These are phyloP conservation scores for Escovopsis sp. DNA, from an alignment of 2,329 filamentous ascomycete genomes.

Conservation along the genomic window DNA sequence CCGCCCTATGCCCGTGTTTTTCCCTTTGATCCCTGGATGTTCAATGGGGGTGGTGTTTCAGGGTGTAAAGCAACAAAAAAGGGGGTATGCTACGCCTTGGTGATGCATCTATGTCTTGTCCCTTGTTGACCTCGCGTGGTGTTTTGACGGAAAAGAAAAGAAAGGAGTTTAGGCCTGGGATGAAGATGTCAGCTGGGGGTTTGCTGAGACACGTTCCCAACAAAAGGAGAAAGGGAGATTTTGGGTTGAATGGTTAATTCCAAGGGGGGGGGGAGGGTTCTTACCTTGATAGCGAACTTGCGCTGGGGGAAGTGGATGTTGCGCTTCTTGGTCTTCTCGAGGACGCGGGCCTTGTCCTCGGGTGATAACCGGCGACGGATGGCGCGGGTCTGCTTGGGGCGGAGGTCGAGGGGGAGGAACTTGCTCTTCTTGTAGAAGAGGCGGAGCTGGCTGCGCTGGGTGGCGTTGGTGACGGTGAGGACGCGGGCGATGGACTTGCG, in stretches of 20 bases:
- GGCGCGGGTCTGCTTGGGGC: constrained; percentile 94
- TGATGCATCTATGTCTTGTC: not conserved
- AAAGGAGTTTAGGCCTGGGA: constrained; percentile 3
- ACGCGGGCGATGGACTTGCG: constrained; percentile 99
- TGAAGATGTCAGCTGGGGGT: too few species aligned
- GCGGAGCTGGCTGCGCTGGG: constrained; percentile 94
- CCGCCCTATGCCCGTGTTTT: too few species aligned
- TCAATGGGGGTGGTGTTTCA: too few species aligned
- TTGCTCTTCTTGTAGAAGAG: constrained; percentile 99
- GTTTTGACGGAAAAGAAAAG: not conserved
- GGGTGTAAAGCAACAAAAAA: too few species aligned
- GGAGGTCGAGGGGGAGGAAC: constrained; percentile 96
- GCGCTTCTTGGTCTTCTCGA: constrained; percentile 96
- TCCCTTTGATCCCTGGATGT: too few species aligned
- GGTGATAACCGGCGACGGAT: constrained; percentile 90
- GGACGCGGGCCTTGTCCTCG: constrained; percentile 70
- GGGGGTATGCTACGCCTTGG: too few species aligned
- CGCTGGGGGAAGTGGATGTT: constrained; percentile 91
- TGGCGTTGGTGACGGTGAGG: constrained; percentile 98
- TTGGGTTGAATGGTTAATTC: too few species aligned
- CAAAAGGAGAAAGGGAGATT: too few species aligned
- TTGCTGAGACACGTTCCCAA: too few species aligned
- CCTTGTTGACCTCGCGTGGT: not conserved
- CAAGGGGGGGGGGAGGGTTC: too few species aligned
- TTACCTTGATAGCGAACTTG: constrained; percentile 96